These are phyloP conservation scores for Neurospora crassa DNA, from an alignment of 2,329 filamentous ascomycete genomes.

Conservation along the genomic window DNA sequence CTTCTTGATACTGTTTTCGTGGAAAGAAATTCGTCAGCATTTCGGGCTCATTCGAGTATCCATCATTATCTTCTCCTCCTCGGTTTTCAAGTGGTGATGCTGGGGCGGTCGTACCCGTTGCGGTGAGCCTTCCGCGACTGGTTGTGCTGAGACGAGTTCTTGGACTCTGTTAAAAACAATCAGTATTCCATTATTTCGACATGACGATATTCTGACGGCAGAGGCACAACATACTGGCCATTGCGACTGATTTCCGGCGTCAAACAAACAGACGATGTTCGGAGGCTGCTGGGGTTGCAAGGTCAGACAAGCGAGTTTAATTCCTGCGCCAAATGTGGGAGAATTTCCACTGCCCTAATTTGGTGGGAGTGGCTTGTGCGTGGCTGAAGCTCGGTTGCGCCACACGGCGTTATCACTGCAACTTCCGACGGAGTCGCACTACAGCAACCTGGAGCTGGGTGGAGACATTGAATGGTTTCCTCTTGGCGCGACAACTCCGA, in stretches of 20 bases:
- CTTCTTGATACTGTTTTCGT: conserved; percentile 85
- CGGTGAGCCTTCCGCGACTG: conserved; percentile 97
- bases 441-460: not conserved
- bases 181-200: conserved; percentile 15
- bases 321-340: conserved; percentile 16
- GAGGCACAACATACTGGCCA: conserved; percentile 53
- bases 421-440: too few species aligned
- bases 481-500: not conserved
- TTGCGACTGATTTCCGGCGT: conserved; percentile 43
- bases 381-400: conserved; percentile 10
- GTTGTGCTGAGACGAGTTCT: conserved; percentile 99
- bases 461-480: not conserved
- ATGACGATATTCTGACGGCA: not conserved
- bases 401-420: not conserved
- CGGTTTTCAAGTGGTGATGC: conserved; percentile 7
- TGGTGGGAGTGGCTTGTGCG: conserved; percentile 13
- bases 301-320: conserved; percentile 16
- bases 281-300: conserved; percentile 16
- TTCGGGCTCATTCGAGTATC: not conserved
- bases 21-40: conserved; percentile 2
- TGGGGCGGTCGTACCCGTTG: conserved; percentile 69
- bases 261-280: conserved; percentile 14
- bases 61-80: not conserved
- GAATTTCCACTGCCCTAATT: conserved; percentile 18
- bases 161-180: conserved; percentile 63